Evolutionary conservation across 1,139 yeast species (phyloP).

Genomic region (Dujonia santamariae): DNA sequence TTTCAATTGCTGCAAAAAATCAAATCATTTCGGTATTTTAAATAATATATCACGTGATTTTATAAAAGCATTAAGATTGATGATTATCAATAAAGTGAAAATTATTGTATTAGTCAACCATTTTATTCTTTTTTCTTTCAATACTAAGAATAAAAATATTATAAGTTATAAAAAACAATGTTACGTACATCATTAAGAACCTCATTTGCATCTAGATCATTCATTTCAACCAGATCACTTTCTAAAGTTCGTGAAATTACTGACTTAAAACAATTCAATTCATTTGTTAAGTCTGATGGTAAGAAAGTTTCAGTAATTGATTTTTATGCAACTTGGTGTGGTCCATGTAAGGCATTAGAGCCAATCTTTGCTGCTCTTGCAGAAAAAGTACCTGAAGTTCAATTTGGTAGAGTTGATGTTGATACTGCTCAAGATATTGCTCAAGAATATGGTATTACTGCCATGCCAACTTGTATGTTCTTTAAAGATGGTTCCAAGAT

Average conservation of each 20-base stretch:
- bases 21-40: too few species aligned
- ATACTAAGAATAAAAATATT: too few species aligned
- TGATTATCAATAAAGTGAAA: too few species aligned
- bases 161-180: slow-evolving; percentile 3
- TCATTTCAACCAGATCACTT: slow-evolving; percentile 2
- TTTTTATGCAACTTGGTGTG: slow-evolving; percentile 48
- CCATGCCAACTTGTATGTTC: slow-evolving; percentile 35
- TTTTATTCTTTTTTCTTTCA: neutral
- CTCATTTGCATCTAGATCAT: neutral
- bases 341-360: slow-evolving; percentile 44
- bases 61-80: too few species aligned
- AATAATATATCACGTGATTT: too few species aligned
- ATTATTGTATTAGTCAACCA: too few species aligned
- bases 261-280: slow-evolving; percentile 15
- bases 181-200: slow-evolving; percentile 5
- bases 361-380: slow-evolving; percentile 37
- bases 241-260: slow-evolving; percentile 19
- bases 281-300: slow-evolving; percentile 19
- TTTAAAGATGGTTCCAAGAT: slow-evolving; percentile 28
- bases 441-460: slow-evolving; percentile 26
- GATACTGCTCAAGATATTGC: slow-evolving; percentile 31
- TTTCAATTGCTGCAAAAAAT: too few species aligned
- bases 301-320: slow-evolving; percentile 36
- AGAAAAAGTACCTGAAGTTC: slow-evolving; percentile 35
- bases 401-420: slow-evolving; percentile 37